These are phyloP conservation scores for Skeletonema potamos DNA, from an alignment of 108 stramenopile species.

Conservation along the genomic window DNA sequence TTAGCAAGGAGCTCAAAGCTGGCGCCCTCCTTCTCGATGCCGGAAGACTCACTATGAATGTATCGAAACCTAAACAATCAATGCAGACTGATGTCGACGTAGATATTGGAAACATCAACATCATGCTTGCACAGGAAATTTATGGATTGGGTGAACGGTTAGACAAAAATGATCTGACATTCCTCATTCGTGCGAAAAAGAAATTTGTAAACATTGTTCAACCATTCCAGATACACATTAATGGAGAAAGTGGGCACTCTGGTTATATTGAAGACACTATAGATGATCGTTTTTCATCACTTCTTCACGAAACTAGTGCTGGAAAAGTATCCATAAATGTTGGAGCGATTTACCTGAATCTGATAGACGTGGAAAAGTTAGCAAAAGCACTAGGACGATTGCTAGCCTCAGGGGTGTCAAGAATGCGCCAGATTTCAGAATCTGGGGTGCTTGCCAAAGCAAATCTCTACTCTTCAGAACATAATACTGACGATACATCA, in stretches of 20 bases:
- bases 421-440: neutral
- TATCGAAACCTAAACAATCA: constrained; percentile 42
- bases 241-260: constrained; percentile 10
- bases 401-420: constrained; percentile 41
- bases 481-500: neutral
- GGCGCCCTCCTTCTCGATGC: constrained; percentile 72
- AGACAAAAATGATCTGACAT: neutral
- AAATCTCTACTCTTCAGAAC: constrained; percentile 10
- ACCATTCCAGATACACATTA: constrained; percentile 60
- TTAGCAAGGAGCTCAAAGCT: constrained; percentile 40
- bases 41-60: constrained; percentile 52
- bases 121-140: constrained; percentile 47
- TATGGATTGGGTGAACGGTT: neutral
- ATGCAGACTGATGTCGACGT: constrained; percentile 48
- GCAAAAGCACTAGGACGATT: constrained; percentile 57
- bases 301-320: neutral
- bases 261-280: neutral
- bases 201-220: constrained; percentile 46
- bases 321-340: constrained; percentile 36
- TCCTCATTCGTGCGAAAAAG: constrained; percentile 17
- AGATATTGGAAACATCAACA: constrained; percentile 57
- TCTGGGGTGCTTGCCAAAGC: constrained; percentile 26
- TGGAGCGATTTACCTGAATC: constrained; percentile 62
- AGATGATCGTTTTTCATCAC: neutral
- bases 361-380: constrained; percentile 72